These are phyloP conservation scores for Coemansia sp. DNA, from an alignment of 192 early-diverging fungal species.

Conservation along the genomic window DNA sequence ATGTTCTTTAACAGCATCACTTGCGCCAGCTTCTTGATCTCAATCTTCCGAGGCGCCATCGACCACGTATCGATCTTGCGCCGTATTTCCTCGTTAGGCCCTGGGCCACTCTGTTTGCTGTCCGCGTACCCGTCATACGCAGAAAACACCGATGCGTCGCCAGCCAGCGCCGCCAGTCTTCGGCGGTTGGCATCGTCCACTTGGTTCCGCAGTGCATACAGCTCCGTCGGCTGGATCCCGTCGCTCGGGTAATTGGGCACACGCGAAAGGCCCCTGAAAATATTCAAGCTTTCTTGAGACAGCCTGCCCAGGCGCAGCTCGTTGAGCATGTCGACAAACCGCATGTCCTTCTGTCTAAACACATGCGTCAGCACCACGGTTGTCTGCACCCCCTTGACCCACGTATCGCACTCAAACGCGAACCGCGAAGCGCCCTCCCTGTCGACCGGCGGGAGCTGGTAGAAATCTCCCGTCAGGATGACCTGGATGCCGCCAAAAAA, in stretches of 20 bases:
- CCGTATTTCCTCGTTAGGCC: constrained; percentile 19
- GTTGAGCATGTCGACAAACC: constrained; percentile 79
- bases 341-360: constrained; percentile 82
- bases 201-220: constrained; percentile 73
- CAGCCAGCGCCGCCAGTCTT: constrained; percentile 58
- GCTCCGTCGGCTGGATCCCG: constrained; percentile 66
- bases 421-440: constrained; percentile 52
- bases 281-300: constrained; percentile 54
- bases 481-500: constrained; percentile 83
- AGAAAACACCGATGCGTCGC: constrained; percentile 49
- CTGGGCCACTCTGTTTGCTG: neutral
- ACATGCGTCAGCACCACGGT: constrained; percentile 74
- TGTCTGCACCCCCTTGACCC: constrained; percentile 54
- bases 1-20: constrained; percentile 87
- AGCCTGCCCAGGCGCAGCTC: constrained; percentile 78
- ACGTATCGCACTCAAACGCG: constrained; percentile 65
- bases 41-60: constrained; percentile 57
- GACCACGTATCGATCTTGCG: constrained; percentile 32
- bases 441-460: constrained; percentile 75
- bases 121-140: constrained; percentile 44
- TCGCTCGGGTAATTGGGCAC: constrained; percentile 58
- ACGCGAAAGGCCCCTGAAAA: constrained; percentile 56
- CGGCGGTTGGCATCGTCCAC: constrained; percentile 72
- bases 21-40: constrained; percentile 74
- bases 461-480: constrained; percentile 77